phyloP scores from a whole-genome alignment of 108 stramenopile genomes.

The Fistulifera solaris region DNA sequence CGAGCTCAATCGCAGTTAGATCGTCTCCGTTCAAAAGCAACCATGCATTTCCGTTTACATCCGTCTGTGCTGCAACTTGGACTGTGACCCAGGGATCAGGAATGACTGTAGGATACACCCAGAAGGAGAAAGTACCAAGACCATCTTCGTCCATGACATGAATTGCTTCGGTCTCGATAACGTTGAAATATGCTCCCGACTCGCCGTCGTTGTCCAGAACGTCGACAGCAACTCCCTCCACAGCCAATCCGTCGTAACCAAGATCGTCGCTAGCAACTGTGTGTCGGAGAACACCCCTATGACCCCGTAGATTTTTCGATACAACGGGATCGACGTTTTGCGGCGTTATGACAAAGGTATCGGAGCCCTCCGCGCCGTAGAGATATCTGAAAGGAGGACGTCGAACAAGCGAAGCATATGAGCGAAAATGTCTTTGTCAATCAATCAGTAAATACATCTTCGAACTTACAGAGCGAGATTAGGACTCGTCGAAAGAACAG shows the following conservation, averaged over 20 bases:
- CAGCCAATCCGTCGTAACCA: slow-evolving; percentile 12
- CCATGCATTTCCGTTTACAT: slow-evolving; percentile 9
- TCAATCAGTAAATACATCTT: too few species aligned
- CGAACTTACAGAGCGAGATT: background rate
- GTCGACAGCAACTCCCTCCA: slow-evolving; percentile 21
- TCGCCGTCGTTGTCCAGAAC: slow-evolving; percentile 1
- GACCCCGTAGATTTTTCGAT: slow-evolving; percentile 25
- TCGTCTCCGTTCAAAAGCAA: slow-evolving; percentile 9
- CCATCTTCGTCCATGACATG: slow-evolving; percentile 28
- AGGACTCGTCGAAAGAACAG: slow-evolving; percentile 22
- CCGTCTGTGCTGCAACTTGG: slow-evolving; percentile 17
- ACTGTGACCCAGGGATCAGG: slow-evolving; percentile 20
- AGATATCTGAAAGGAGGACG: slow-evolving; percentile 5
- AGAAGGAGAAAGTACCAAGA: slow-evolving; percentile 14
- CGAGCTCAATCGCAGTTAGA: background rate
- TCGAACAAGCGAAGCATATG: too few species aligned
- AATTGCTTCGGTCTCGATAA: too few species aligned
- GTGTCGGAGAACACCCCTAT: slow-evolving; percentile 30
- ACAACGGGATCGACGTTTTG: slow-evolving; percentile 16
- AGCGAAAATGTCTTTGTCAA: too few species aligned
- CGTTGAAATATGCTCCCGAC: background rate
- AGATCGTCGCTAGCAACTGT: slow-evolving; percentile 12
- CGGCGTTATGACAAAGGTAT: slow-evolving; percentile 21
- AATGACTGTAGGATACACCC: slow-evolving; percentile 22
- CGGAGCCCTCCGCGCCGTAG: slow-evolving; percentile 17